A percentile compares a stretch with the other conserved stretches of the same genome.
Evolutionary conservation across 129 eudicot species (phyloP).

Genomic region (Solidago caesia): DNA sequence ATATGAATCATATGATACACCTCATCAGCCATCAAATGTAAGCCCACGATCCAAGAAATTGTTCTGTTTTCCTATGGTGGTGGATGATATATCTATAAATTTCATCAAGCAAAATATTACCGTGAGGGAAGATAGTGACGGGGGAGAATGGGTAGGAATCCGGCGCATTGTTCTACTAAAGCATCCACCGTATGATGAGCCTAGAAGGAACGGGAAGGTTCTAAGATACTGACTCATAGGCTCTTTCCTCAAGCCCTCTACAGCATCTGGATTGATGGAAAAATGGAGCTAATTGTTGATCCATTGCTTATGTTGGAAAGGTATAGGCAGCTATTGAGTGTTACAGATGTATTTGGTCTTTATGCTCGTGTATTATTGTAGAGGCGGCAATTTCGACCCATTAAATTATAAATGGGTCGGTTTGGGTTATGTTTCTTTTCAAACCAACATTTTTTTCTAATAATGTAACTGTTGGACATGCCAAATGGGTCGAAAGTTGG

Average conservation of each 20-base stretch:
- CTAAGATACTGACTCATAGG: slow-evolving; percentile 80
- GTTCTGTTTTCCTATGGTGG: slow-evolving; percentile 97
- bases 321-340: slow-evolving; percentile 34
- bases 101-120: slow-evolving; percentile 74
- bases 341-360: background rate
- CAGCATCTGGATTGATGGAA: slow-evolving; percentile 98
- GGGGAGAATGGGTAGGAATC: slow-evolving; percentile 88
- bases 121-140: slow-evolving; percentile 56
- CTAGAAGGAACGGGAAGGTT: slow-evolving; percentile 92
- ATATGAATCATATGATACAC: slow-evolving; percentile 72
- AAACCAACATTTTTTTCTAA: background rate
- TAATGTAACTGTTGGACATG: background rate
- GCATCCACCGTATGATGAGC: slow-evolving; percentile 96
- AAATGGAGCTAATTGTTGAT: slow-evolving; percentile 96
- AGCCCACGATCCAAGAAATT: slow-evolving; percentile 63
- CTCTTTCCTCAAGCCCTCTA: slow-evolving; percentile 85
- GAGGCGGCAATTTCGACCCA: background rate
- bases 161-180: slow-evolving; percentile 87
- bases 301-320: slow-evolving; percentile 87
- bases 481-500: background rate
- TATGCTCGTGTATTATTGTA: background rate
- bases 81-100: slow-evolving; percentile 73
- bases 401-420: background rate
- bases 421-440: background rate
- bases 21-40: slow-evolving; percentile 92